phyloP scores from a whole-genome alignment of 345 rosid species.

The Gynandropsis gynandra region DNA sequence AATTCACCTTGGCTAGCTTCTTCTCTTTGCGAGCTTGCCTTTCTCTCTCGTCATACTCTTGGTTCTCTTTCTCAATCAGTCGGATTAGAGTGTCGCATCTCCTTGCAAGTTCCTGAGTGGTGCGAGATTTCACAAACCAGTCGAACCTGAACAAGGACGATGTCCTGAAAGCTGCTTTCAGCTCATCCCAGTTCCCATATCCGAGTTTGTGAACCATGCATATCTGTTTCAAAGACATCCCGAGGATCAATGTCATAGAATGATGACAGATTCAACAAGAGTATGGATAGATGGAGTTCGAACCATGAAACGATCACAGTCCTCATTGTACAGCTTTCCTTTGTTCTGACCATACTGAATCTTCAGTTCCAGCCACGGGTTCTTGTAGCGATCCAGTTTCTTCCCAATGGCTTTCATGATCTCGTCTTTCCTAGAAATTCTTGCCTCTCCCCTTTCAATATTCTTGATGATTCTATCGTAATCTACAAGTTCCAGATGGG shows the following conservation, averaged over 20 bases:
- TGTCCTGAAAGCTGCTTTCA: slow-evolving; percentile 91
- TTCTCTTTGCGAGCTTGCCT: slow-evolving; percentile 98
- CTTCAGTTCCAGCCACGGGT: slow-evolving; percentile 98
- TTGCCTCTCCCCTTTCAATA: slow-evolving; percentile 95
- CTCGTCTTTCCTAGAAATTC: slow-evolving; percentile 97
- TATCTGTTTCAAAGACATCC: slow-evolving; percentile 40
- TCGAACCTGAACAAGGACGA: slow-evolving; percentile 91
- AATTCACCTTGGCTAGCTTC: slow-evolving; percentile 83
- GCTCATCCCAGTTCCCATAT: slow-evolving; percentile 98
- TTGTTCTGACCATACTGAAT: slow-evolving; percentile 98
- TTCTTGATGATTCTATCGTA: slow-evolving; percentile 96
- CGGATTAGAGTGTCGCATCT: slow-evolving; percentile 96
- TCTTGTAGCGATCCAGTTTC: slow-evolving; percentile 97
- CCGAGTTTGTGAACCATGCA: slow-evolving; percentile 99
- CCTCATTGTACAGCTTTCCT: slow-evolving; percentile 95
- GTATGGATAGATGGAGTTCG: neutral
- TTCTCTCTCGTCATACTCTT: slow-evolving; percentile 94
- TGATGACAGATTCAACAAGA: neutral
- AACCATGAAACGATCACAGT: slow-evolving; percentile 94
- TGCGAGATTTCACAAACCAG: slow-evolving; percentile 99
- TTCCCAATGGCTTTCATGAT: slow-evolving; percentile 98
- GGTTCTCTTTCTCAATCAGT: slow-evolving; percentile 97
- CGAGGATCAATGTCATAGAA: slow-evolving; percentile 1
- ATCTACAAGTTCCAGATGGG: slow-evolving; percentile 31
- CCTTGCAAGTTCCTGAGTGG: slow-evolving; percentile 93